Conservation (phyloP, 2,329 filamentous ascomycete species). For the Amesomyces nigricolor region DNA sequence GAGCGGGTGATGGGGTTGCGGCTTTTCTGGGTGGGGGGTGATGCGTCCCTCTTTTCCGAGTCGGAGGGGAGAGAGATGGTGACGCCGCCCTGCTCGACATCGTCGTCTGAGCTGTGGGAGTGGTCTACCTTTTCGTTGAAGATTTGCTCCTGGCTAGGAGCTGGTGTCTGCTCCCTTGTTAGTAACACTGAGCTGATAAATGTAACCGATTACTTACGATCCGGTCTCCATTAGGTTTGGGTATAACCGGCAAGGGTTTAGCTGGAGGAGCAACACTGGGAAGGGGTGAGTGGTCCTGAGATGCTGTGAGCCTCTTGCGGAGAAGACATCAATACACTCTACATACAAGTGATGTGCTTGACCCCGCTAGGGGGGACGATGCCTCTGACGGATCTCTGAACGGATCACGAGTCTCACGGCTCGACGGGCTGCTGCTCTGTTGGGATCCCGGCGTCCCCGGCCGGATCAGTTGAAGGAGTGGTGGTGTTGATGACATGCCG, state of each 20-base stretch:
- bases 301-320: neutral
- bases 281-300: conserved; percentile 3
- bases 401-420: conserved; percentile 18
- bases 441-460: conserved; percentile 14
- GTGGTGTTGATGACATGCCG: conserved; percentile 10
- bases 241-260: neutral
- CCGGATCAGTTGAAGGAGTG: conserved; percentile 1
- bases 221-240: neutral
- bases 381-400: conserved; percentile 19
- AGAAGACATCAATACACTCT: neutral
- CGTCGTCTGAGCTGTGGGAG: conserved; percentile 15
- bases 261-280: conserved; percentile 8
- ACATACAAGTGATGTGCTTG: conserved; percentile 13
- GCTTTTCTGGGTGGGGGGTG: conserved; percentile 10
- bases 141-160: conserved; percentile 8
- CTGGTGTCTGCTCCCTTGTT: conserved; percentile 14
- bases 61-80: neutral
- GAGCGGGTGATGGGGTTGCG: conserved; percentile 25
- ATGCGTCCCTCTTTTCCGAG: conserved; percentile 11
- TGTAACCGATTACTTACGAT: conserved; percentile 17
- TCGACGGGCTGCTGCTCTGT: neutral
- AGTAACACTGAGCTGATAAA: neutral
- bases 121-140: conserved; percentile 22
- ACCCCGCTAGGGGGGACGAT: conserved; percentile 7
- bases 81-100: conserved; percentile 13